phyloP scores from a whole-genome alignment of 2,329 filamentous ascomycete genomes.

The Nannizziopsis arthrosporioides region DNA sequence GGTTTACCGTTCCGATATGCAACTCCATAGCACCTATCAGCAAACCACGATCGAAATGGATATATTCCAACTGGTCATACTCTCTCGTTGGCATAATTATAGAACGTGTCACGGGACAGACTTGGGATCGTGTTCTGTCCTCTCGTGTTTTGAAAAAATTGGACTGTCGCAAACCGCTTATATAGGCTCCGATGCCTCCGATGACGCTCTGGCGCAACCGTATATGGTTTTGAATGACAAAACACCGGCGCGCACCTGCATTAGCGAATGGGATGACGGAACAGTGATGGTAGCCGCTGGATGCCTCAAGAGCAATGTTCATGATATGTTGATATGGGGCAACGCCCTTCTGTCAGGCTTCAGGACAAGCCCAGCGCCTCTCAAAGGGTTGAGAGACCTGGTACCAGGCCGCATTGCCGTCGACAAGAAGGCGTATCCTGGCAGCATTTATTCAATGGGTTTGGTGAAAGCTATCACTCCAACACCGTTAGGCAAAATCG shows the following conservation, averaged over 20 bases:
- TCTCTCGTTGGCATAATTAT: not conserved
- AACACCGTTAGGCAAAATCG: too few species aligned
- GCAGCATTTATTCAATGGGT: too few species aligned
- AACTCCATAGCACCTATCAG: not conserved
- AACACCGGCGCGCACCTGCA: too few species aligned
- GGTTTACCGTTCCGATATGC: not conserved
- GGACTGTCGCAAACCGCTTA: not conserved
- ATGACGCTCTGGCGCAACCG: not conserved
- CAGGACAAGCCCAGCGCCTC: not conserved
- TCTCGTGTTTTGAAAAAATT: slow-evolving; percentile 1
- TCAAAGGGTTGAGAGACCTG: not conserved
- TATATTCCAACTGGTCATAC: not conserved
- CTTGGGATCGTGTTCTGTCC: not conserved
- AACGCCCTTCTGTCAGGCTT: not conserved
- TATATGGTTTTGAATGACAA: too few species aligned
- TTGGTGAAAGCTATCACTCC: too few species aligned
- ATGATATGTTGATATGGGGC: not conserved
- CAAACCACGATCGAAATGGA: not conserved
- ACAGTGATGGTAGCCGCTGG: too few species aligned
- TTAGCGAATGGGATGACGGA: too few species aligned
- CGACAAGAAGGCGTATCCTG: not conserved
- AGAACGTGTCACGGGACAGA: not conserved
- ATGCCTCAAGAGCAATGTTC: not conserved
- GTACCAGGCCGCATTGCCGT: too few species aligned
- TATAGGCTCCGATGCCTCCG: not conserved